A percentile compares a stretch with the other conserved stretches of the same genome.
phyloP scores from a whole-genome alignment of 2,329 filamentous ascomycete genomes.

The Dendryphion nanum region DNA sequence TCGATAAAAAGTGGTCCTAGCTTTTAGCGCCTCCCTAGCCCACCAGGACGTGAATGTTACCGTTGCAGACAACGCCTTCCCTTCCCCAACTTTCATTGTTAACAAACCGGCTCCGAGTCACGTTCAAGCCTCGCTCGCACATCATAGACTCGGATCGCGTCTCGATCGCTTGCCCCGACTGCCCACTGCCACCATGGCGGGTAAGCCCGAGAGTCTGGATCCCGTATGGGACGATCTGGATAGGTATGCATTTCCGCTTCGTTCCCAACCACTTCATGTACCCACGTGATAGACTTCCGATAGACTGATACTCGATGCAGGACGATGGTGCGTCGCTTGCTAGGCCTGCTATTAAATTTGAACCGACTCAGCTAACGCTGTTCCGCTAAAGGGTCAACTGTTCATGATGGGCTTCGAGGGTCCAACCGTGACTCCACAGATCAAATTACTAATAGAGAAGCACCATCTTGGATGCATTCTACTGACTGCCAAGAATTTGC shows the following conservation, averaged over 20 bases:
- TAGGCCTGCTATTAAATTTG: conserved; percentile 8
- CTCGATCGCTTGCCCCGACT: conserved; percentile 18
- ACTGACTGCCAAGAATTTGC: conserved; percentile 79
- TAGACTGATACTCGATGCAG: conserved; percentile 41
- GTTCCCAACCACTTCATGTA: conserved; percentile 15
- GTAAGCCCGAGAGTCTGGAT: conserved; percentile 45
- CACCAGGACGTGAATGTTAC: conserved; percentile 39
- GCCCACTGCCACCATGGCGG: conserved; percentile 54
- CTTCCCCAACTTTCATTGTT: conserved; percentile 32
- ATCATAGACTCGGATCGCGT: conserved; percentile 18
- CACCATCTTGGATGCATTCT: conserved; percentile 87
- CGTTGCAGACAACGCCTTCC: conserved; percentile 22
- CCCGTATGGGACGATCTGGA: conserved; percentile 70
- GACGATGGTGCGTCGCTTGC: conserved; percentile 42
- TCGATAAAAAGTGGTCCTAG: conserved; percentile 20
- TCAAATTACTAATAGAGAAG: conserved; percentile 75
- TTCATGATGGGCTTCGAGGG: conserved; percentile 86
- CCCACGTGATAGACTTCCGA: conserved; percentile 25
- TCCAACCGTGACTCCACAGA: conserved; percentile 78
- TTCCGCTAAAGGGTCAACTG: conserved; percentile 66
- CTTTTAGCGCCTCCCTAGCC: conserved; percentile 7
- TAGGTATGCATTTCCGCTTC: conserved; percentile 56
- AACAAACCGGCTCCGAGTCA: conserved; percentile 27
- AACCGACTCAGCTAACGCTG: conserved; percentile 25
- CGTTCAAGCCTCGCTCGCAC: conserved; percentile 29